These are phyloP conservation scores for Seminavis robusta DNA, from an alignment of 108 stramenopile species.

Conservation along the genomic window DNA sequence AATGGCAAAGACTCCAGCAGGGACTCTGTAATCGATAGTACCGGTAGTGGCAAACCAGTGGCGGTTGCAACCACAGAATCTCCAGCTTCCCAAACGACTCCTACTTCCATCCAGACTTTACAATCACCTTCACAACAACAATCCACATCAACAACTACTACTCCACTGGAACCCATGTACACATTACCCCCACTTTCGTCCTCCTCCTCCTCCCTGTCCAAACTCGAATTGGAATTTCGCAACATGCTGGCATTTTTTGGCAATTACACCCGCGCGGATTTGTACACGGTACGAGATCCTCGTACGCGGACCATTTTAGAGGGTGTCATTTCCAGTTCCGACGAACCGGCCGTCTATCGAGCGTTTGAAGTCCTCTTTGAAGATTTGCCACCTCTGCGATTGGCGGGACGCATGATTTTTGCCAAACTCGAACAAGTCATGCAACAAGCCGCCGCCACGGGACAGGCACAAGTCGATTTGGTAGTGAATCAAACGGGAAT, in stretches of 20 bases:
- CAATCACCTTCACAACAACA: no score
- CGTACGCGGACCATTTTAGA: slow-evolving; percentile 52
- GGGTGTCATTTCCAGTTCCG: slow-evolving; percentile 60
- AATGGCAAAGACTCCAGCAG: no score
- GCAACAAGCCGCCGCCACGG: slow-evolving; percentile 32
- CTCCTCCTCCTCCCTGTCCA: slow-evolving; percentile 10
- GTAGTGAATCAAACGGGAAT: slow-evolving; percentile 30
- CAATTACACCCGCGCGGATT: slow-evolving; percentile 21
- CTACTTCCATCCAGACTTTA: no score
- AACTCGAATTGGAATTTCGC: slow-evolving; percentile 46
- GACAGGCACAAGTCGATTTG: slow-evolving; percentile 21
- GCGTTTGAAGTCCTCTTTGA: slow-evolving; percentile 81
- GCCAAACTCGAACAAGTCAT: slow-evolving; percentile 43
- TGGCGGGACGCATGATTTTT: slow-evolving; percentile 68
- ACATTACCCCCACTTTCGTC: not conserved
- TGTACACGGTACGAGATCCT: slow-evolving; percentile 26
- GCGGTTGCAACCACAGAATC: no score
- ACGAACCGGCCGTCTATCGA: slow-evolving; percentile 59
- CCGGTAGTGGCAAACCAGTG: no score
- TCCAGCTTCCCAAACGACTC: no score
- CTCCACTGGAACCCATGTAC: slow-evolving; percentile 15
- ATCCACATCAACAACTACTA: no score
- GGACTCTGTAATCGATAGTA: no score
- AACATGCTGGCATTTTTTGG: slow-evolving; percentile 31
- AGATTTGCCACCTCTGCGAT: slow-evolving; percentile 67